These are phyloP conservation scores for Plantago major DNA, from an alignment of 257 asterid species.

Conservation along the genomic window DNA sequence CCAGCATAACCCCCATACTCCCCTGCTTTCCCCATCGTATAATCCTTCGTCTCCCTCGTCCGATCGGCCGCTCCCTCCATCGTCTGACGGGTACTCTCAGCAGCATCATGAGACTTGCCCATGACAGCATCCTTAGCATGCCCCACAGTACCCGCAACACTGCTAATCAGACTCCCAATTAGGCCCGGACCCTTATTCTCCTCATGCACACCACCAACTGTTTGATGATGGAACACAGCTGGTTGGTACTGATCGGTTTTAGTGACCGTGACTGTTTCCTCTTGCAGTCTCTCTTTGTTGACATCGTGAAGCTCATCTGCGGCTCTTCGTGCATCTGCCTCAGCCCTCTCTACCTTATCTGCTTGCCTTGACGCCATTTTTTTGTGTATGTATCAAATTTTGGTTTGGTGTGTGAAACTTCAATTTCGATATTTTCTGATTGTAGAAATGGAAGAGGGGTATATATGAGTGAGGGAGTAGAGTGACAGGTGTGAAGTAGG, in stretches of 20 bases:
- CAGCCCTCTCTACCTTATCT: constrained; percentile 46
- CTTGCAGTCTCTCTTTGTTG: constrained; percentile 39
- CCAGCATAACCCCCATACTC: constrained; percentile 5
- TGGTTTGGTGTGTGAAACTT: too few species aligned
- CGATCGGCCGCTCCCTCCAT: constrained; percentile 15
- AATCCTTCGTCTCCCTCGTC: constrained; percentile 16
- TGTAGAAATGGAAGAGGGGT: background rate
- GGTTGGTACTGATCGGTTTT: constrained; percentile 1
- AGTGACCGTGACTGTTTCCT: constrained; percentile 15
- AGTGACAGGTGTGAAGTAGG: constrained; percentile 19
- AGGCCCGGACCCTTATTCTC: constrained; percentile 31
- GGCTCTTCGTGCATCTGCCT: constrained; percentile 46
- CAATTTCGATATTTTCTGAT: background rate
- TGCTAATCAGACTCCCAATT: constrained; percentile 31
- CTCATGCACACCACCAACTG: background rate
- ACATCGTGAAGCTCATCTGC: constrained; percentile 51
- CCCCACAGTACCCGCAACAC: constrained; percentile 34
- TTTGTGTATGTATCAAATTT: too few species aligned
- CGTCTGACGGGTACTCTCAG: constrained; percentile 17
- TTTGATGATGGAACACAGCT: background rate
- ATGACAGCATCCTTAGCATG: constrained; percentile 49
- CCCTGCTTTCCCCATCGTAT: constrained; percentile 8
- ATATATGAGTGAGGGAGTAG: background rate
- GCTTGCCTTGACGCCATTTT: constrained; percentile 48
- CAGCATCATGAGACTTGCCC: constrained; percentile 48